Percentiles rank a stretch among this genome's conserved stretches.
phyloP scores from a whole-genome alignment of 2,329 filamentous ascomycete genomes.

The Pestalotiopsis sp. region DNA sequence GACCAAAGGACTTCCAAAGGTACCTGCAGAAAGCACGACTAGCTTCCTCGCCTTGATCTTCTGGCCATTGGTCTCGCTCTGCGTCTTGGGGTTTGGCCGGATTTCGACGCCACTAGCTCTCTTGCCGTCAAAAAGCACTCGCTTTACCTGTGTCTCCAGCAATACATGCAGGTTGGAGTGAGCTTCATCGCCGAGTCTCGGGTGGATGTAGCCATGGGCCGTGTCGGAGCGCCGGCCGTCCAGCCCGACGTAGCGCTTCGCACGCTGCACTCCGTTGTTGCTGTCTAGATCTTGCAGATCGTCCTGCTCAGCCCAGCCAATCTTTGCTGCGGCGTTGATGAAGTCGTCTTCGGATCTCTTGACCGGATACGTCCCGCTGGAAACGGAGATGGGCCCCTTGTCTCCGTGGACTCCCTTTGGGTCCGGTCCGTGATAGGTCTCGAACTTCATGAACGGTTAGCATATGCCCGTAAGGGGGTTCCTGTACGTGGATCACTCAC shows the following conservation, averaged over 20 bases:
- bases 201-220: constrained; percentile 54
- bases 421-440: constrained; percentile 56
- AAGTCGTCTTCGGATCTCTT: constrained; percentile 48
- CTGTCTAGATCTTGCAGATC: constrained; percentile 56
- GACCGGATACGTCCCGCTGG: constrained; percentile 48
- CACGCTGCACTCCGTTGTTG: constrained; percentile 25
- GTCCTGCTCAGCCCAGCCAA: constrained; percentile 54
- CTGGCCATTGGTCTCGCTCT: background rate
- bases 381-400: constrained; percentile 58
- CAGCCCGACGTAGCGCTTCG: constrained; percentile 24
- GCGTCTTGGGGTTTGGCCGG: constrained; percentile 18
- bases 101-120: constrained; percentile 20
- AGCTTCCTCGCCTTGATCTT: constrained; percentile 48
- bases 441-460: constrained; percentile 37
- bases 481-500: constrained; percentile 11
- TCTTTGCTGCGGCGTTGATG: constrained; percentile 46
- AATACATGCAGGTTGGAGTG: constrained; percentile 57
- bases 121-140: constrained; percentile 20
- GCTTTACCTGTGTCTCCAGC: constrained; percentile 49
- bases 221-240: constrained; percentile 54
- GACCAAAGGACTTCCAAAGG: constrained; percentile 46
- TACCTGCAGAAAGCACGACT: constrained; percentile 42
- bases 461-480: background rate
- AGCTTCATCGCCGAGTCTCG: constrained; percentile 44
- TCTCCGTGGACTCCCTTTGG: constrained; percentile 50